Evolutionary conservation across 331 rosid genomes (phyloP), one percentile per base, ranked within the genome.

Genomic region (Rhamnella rubrinervis): DNA sequence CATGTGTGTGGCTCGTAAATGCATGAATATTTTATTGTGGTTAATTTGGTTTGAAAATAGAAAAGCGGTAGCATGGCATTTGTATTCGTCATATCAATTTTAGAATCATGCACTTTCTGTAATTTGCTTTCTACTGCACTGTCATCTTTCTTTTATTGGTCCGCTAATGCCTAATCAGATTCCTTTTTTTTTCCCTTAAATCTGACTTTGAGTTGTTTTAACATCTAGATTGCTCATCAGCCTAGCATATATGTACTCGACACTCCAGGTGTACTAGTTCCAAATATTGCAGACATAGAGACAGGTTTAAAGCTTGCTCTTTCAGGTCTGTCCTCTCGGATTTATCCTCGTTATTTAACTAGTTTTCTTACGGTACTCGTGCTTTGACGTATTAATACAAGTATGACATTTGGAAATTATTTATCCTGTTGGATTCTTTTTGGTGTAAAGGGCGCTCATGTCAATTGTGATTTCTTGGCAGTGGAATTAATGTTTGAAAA

Each of bases 231-330:
- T 73, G 96, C 92, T 77, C 88, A 93, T 60, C 91, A 85, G 59
- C 97, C 96, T 7, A 93, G 92, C 86, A 88, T 93, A 80, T 92
- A 92, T 66, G 98, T 92, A 63, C 82, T 88, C 52, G 93, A 93
- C 81, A 88, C 93, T 66, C 96, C 93, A 1, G 96, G 98, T 81
- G 96, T 93, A 19, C 65, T 93, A 71, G 97, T 93, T 77, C 97
- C 93, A 6, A 90, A 90, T 46, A 93, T 90, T 68, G 83, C 93
- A 20, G 90, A 93, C 75, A 86, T 88, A 19, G 98, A 90, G 82
- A 93, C 96, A 9, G 98, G 98, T 55, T 70, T 93, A 63, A 93
- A 86, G 88, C 88, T 93, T 71, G 96, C 98, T 72, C 98, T 93
- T 73, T 87, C 98, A 73, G 97, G 98, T 93, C 67, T 55, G 35